Base-by-base conservation (phyloP, 2,329 filamentous ascomycete genomes). In the Aspergillus sclerotialis region DNA sequence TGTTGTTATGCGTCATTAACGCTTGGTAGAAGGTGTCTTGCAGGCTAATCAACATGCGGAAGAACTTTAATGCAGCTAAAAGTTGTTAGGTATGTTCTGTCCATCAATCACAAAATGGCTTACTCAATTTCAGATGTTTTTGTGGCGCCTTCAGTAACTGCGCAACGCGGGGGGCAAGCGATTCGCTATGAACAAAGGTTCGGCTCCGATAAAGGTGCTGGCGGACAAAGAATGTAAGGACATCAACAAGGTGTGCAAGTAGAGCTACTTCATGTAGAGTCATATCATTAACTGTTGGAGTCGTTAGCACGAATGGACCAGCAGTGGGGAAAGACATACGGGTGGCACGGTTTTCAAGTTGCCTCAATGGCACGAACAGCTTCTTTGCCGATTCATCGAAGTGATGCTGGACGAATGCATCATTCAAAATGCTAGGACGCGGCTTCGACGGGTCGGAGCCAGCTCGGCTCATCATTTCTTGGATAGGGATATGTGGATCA, bases 11-110 rank as follows among this genome's bases (percentile, higher is more conserved):
- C 16, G 82, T 83, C 48, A 96, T 76, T 49, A 94, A 82, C 35
- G 81, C 82, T 51, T 87, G 81, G 58, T 95, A 94, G 49, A 92
- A 94, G 35, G 93, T 87, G 55, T 96, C 90, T 52, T 92, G 82
- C 24, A 94, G 72, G 29, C 80, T 80, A 38, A 95, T 75, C 40
- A 94, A 76, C 28, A 84, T 85, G 21, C 90, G 84, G 67, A 96
- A 90, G 65, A 94, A 95, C 56, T 94, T 92, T 46, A 98, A 75
- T 5, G 89, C 86, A 50, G 87, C 85, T 89, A 32, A 8, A 40
- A 12, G 23, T 18, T 14, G 24, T 33, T 15, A 23, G n/a, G 36
- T 39, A 37, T 33, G 16, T 7, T 9, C 23, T 6, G 25, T 25
- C 15, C 11, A 16, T 9, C 9, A 18, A 14, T 18, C 16, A 23